Evolutionary conservation across 805 yeast species (phyloP).

Genomic region (Barnettozyma pratensis): DNA sequence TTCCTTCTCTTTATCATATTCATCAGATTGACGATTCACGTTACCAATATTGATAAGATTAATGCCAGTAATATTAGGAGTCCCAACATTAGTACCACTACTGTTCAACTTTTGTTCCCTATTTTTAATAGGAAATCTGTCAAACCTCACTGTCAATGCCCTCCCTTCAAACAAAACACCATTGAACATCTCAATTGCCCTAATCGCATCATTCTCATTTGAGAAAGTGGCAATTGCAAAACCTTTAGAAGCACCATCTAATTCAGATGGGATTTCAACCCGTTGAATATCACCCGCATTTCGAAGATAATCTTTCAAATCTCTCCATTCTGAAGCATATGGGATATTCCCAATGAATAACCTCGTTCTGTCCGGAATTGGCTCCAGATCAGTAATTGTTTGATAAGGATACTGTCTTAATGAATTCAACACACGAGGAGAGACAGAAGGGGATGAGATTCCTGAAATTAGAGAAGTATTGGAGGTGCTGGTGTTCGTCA

Average conservation of each 20-base stretch:
- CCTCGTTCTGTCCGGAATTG: conserved; percentile 31
- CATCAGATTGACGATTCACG: not conserved
- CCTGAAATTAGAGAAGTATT: not conserved
- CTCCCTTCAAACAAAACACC: conserved; percentile 55
- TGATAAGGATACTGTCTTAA: conserved; percentile 23
- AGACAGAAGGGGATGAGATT: conserved; percentile 12
- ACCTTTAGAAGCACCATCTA: conserved; percentile 44
- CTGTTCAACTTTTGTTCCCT: not conserved
- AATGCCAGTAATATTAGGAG: not conserved
- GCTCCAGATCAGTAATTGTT: conserved; percentile 17
- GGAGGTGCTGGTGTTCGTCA: not conserved
- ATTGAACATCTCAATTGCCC: conserved; percentile 46
- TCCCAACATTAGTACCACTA: too few relatives aligned
- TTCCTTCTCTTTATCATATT: not conserved
- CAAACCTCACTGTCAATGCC: conserved; percentile 54
- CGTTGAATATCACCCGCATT: conserved; percentile 18
- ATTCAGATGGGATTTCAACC: conserved; percentile 34
- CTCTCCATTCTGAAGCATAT: conserved; percentile 37
- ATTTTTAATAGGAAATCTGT: conserved; percentile 40
- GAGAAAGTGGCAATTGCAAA: conserved; percentile 59
- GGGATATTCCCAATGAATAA: conserved; percentile 56
- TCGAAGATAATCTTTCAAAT: conserved; percentile 33
- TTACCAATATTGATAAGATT: not conserved
- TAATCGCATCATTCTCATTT: conserved; percentile 39
- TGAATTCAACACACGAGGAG: conserved; percentile 14